Evolutionary conservation across 2,329 filamentous ascomycete species (phyloP).

Genomic region (Exophiala spinifera): DNA sequence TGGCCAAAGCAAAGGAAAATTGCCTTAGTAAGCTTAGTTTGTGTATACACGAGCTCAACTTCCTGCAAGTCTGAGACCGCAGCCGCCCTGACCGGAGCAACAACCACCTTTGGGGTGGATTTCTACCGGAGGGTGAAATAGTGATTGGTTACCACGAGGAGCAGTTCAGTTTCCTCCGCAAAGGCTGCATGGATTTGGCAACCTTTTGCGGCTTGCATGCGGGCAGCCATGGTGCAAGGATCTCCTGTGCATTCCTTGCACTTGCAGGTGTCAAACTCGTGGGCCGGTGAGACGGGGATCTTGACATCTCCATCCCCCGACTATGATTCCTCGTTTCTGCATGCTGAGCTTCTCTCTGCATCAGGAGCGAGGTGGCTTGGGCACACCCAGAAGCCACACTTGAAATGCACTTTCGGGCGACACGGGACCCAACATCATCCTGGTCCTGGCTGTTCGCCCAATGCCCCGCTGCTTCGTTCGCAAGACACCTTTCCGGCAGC

Average conservation of each 20-base stretch:
- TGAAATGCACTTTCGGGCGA: too few species aligned
- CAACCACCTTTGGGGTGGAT: neutral
- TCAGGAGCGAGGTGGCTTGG: neutral
- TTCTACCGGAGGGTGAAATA: slow-evolving; percentile 2
- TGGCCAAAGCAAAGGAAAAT: too few species aligned
- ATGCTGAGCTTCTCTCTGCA: neutral
- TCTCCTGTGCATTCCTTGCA: slow-evolving; percentile 1
- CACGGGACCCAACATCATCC: too few species aligned
- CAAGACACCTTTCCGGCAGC: neutral
- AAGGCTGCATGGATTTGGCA: slow-evolving; percentile 1
- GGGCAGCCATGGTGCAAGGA: neutral
- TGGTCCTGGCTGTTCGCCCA: neutral
- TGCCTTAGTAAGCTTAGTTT: too few species aligned
- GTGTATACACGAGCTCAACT: neutral
- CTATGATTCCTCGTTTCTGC: neutral
- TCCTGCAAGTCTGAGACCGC: neutral
- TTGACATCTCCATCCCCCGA: neutral
- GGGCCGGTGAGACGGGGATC: neutral
- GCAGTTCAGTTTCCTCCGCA: neutral
- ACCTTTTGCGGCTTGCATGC: neutral
- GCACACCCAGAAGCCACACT: neutral
- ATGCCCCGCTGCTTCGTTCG: neutral
- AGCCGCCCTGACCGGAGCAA: neutral
- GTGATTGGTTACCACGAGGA: slow-evolving; percentile 3
- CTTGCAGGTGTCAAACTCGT: slow-evolving; percentile 7